Evolutionary conservation across 2,329 filamentous ascomycete genomes (phyloP), one percentile per base, ranked within the genome.

Genomic region (Cytospora piceae): DNA sequence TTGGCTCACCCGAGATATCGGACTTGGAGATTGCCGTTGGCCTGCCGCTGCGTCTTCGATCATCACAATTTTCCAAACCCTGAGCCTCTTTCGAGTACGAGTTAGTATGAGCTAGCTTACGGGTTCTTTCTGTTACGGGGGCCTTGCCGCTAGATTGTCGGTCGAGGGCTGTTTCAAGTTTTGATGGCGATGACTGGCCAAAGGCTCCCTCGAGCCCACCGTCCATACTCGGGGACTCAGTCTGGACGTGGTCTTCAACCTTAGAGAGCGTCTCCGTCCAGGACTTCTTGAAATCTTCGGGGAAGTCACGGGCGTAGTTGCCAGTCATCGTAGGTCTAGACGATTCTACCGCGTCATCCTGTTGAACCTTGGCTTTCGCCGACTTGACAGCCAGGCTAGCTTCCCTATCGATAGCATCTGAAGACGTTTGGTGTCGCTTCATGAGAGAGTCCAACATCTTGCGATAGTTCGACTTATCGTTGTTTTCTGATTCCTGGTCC

Each of bases 221-320:
- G 29, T 68, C 66, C 66, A 66, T 68, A 22, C 49, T 39, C 51
- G 63, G 63, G 22, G 59, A 49, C 22, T 60, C 54, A 8, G 22
- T 22, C 14, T 49, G 3, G 31, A 27, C 46, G 9, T 49, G 3
- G 31, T 22, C 46, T 1, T 57, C 42, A 49, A 32, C n/a, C 20
- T 59, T 20, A 14, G 66, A 60, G 3, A 68, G 46, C 12, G 66
- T 66, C 37, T 63, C 55, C 31, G 73, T 75, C 83, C 82, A 84
- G 1, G 77, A 77, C 6, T 72, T 71, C 0, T 77, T 70, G 63
- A 83, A 84, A 4, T 85, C 82, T 65, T 85, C 82, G 0, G 83
- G 81, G 65, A 85, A 85, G 70, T 85, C 83, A 37, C 78, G 79
- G 11, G 74, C 73, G 67, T 80, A 85, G 68, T 81, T 83, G 4